Evolutionary conservation across 768 basidiomycete genomes (phyloP).

Genomic region (Lactarius evosmus): DNA sequence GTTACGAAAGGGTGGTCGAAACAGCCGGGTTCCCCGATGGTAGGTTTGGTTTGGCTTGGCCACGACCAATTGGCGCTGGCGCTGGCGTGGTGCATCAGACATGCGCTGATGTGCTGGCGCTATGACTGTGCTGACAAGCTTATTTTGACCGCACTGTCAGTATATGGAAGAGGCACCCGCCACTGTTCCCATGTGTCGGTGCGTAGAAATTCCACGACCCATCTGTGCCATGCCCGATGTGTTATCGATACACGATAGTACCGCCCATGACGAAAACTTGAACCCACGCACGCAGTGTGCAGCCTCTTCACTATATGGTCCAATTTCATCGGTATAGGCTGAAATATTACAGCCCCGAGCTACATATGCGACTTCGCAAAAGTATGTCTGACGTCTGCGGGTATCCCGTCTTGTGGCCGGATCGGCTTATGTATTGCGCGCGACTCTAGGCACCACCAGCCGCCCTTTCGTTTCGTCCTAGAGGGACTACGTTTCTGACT

Average conservation of each 20-base stretch:
- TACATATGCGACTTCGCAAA: not conserved
- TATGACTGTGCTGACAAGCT: not conserved
- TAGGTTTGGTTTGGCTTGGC: too few relatives aligned
- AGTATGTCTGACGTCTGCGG: not conserved
- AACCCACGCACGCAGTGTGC: not conserved
- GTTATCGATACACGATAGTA: not conserved
- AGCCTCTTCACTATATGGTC: not conserved
- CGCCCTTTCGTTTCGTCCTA: conserved; percentile 6
- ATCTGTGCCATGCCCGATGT: not conserved
- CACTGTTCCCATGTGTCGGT: not conserved
- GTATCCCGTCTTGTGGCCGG: not conserved
- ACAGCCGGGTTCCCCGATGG: too few relatives aligned
- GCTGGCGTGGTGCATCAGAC: too few relatives aligned
- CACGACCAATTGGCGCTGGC: too few relatives aligned
- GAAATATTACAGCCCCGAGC: not conserved
- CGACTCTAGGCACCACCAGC: conserved; percentile 1
- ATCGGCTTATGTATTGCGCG: conserved; percentile 1
- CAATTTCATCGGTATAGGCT: not conserved
- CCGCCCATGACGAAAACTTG: not conserved
- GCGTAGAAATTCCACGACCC: not conserved
- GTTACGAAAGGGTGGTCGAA: too few relatives aligned
- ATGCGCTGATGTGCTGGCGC: too few relatives aligned
- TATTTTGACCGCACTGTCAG: not conserved
- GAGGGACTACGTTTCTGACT: not conserved
- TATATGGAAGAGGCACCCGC: not conserved